Evolutionary conservation across 345 rosid species (phyloP), one percentile per base, ranked within the genome.

Genomic region (Pseudoturritis turrita): DNA sequence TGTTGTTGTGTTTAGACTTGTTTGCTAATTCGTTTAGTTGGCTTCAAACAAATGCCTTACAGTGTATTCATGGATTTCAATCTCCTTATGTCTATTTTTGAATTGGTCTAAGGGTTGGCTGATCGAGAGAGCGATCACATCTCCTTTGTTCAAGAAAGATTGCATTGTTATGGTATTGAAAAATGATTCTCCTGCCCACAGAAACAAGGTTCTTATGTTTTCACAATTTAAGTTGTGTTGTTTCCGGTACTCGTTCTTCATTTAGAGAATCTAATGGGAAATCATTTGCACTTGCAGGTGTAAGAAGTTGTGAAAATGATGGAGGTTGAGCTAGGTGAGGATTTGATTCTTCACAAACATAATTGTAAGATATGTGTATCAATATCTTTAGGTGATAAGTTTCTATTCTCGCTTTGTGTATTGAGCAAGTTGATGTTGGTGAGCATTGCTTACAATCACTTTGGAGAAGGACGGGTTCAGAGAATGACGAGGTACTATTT

Each of bases 311-410:
- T 81, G 55, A 78, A 81, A 62, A 81, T 81, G 86, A 86, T 86
- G 88, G 96, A 90, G 68, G 65, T 72, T 50, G 96, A 90, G 56
- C 85, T 86, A 65, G 94, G 86, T 43, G 78, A 46, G 36, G 94
- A 86, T 43, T 90, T 91, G 96, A 83, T 90, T 52, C 83, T 80
- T 68, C 91, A 77, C 50, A 80, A 82, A 62, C 80, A 56, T n/a
- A n/a, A n/a, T 49, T 88, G 96, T 51, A 81, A 90, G 91, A 91
- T 84, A 53, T 28, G 36, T 52, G 33, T 28, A 25, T 25, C 26
- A 25, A 25, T 25, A 25, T 25, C 26, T 25, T 25, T 25, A 25
- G 26, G 26, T 25, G 26, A 25, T 25, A 25, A 25, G 26, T 25
- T 25, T 3, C 26, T 25, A 4, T 25, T 25, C 3, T 25, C 3